Evolutionary conservation across 2,329 filamentous ascomycete genomes (phyloP).

Genomic region (Apiospora rasikravindrae): DNA sequence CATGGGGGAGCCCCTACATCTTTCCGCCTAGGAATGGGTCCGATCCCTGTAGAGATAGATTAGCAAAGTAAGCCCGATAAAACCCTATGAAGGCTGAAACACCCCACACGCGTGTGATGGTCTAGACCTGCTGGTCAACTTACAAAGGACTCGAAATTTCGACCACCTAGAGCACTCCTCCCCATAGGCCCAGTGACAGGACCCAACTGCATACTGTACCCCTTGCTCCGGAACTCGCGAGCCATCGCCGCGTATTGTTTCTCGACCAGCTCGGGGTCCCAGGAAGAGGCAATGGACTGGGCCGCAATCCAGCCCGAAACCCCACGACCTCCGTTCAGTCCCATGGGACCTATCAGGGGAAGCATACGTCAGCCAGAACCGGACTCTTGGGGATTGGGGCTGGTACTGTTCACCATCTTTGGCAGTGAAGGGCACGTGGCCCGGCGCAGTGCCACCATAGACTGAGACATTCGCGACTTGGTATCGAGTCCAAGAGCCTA

Average conservation of each 20-base stretch:
- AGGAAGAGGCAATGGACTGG: neutral
- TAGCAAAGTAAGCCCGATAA: neutral
- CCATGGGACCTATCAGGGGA: neutral
- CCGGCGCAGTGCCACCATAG: neutral
- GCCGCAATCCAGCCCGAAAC: neutral
- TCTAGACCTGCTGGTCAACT: neutral
- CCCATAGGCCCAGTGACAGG: neutral
- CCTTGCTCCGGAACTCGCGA: neutral
- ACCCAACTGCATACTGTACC: neutral
- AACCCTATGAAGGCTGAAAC: neutral
- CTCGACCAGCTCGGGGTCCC: neutral
- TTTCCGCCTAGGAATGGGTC: neutral
- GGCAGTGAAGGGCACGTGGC: neutral
- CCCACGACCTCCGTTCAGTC: neutral
- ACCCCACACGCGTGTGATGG: accelerated
- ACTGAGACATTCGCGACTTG: neutral
- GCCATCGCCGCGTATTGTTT: neutral
- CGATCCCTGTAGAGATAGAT: neutral
- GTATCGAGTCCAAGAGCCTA: neutral
- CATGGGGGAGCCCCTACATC: neutral
- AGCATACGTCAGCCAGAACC: neutral
- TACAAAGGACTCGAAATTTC: neutral
- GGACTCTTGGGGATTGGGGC: neutral
- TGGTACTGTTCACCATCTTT: neutral
- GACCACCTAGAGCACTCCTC: neutral